Percentiles rank a stretch among this genome's conserved stretches.
These are phyloP conservation scores for Gilbertella persicaria DNA, from an alignment of 371 early-diverging fungal species.

Conservation along the genomic window DNA sequence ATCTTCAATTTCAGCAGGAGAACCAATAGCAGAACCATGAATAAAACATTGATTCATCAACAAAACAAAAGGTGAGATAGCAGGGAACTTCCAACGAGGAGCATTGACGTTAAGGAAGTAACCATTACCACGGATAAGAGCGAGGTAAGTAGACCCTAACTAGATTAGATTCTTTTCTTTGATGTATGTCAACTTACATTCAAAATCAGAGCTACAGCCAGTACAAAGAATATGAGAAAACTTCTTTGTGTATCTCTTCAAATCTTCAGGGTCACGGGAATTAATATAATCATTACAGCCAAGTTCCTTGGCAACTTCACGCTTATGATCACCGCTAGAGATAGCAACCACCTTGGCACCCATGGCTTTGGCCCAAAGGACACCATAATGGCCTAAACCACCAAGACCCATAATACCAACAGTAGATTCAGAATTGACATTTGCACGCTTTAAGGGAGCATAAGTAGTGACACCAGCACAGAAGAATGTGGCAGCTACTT, in stretches of 20 bases:
- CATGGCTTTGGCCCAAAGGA: constrained; percentile 52
- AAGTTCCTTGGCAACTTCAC: constrained; percentile 26
- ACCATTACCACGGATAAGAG: constrained; percentile 45
- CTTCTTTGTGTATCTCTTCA: neutral
- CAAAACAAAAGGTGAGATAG: constrained; percentile 1
- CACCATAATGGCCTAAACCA: constrained; percentile 66
- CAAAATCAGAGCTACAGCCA: constrained; percentile 31
- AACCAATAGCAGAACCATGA: constrained; percentile 67
- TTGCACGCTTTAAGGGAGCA: constrained; percentile 54
- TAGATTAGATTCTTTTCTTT: constrained; percentile 24
- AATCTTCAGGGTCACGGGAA: constrained; percentile 14
- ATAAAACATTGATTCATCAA: constrained; percentile 40
- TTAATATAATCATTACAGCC: constrained; percentile 38
- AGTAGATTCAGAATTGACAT: constrained; percentile 35
- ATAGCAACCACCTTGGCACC: constrained; percentile 65
- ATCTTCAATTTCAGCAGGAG: constrained; percentile 42
- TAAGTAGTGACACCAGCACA: constrained; percentile 61
- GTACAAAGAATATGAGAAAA: constrained; percentile 34
- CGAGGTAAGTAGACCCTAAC: constrained; percentile 20
- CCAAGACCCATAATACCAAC: constrained; percentile 71
- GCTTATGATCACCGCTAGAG: constrained; percentile 29
- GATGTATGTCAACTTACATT: too few relatives aligned
- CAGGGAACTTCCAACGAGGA: constrained; percentile 13
- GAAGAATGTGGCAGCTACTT: constrained; percentile 51
- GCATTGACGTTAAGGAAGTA: constrained; percentile 51